phyloP scores from a whole-genome alignment of 805 yeast genomes.

The Candida lessepsii region DNA sequence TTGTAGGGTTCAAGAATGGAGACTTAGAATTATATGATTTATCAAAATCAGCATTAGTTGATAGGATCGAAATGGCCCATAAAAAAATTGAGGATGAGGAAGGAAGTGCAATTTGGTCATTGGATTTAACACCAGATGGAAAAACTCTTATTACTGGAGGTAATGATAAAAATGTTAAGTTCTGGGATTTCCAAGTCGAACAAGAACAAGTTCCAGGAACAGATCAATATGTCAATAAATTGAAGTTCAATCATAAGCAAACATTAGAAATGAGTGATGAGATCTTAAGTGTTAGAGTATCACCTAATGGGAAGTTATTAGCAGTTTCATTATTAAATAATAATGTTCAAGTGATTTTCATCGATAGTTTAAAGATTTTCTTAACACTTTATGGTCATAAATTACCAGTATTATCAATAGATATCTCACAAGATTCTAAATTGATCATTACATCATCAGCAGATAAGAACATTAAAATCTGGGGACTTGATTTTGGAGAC shows the following conservation, averaged over 20 bases:
- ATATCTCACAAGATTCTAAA: constrained; percentile 86
- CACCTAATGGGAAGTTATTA: constrained; percentile 73
- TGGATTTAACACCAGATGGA: constrained; percentile 86
- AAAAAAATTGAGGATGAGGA: constrained; percentile 40
- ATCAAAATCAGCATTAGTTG: constrained; percentile 73
- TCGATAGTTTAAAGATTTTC: constrained; percentile 83
- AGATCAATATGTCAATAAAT: constrained; percentile 42
- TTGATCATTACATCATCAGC: constrained; percentile 91
- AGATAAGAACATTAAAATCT: constrained; percentile 93
- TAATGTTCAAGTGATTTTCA: constrained; percentile 92
- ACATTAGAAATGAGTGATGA: constrained; percentile 88
- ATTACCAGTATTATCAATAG: constrained; percentile 89
- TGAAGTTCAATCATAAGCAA: constrained; percentile 69
- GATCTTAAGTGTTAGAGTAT: constrained; percentile 71
- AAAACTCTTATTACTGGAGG: constrained; percentile 85
- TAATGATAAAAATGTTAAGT: constrained; percentile 85
- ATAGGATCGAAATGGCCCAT: constrained; percentile 70
- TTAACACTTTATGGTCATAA: constrained; percentile 94
- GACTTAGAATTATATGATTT: constrained; percentile 81
- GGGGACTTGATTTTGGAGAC: constrained; percentile 99
- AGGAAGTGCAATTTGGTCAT: constrained; percentile 76
- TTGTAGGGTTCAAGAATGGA: constrained; percentile 88
- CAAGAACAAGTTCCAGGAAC: constrained; percentile 74
- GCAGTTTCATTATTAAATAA: constrained; percentile 87
- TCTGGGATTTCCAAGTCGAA: constrained; percentile 80